Evolutionary conservation across 1,284 basidiomycete species (phyloP), one percentile per base, ranked within the genome.

Genomic region (Fomitiporia mediterranea): DNA sequence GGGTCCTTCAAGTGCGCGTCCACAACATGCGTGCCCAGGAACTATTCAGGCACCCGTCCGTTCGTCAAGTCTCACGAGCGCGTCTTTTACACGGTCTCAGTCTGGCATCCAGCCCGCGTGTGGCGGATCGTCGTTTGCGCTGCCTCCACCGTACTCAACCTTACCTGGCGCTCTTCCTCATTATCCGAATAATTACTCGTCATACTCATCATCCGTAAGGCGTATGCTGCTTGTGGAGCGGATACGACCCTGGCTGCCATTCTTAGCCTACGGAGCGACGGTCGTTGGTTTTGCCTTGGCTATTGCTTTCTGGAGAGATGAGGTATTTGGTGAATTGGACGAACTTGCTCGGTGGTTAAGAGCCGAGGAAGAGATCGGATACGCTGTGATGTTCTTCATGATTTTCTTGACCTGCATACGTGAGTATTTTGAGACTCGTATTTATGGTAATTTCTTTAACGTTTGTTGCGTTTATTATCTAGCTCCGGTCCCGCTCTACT

Each of bases 401-500:
- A 91, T 91, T 62, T 89, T 91, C 69, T 67, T 91, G 58, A 91
- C 89, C 48, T 89, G 87, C 6, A 84, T 91, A 68, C 88, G 89
- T 91, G 72, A 76, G 89, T 83, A 25, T 40, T 55, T 35, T 38
- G 58, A 62, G 57, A 60, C 54, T 46, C 56, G 21, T 39, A 8
- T 21, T 13, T 34, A 37, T 39, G 35, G 9, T 42, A 40, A 55
- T 35, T 55, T 53, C 57, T 52, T 57, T 50, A 63, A 56, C 59
- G n/a, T n/a, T n/a, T n/a, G n/a, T n/a, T n/a, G n/a, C n/a, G n/a
- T n/a, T 28, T 48, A 59, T 50, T 23, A 27, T 23, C 21, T 56
- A 85, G 88, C 91, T 54, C 91, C 91, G 39, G 65, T 94, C 51
- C 91, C 91, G 42, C 75, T 94, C 61, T 94, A 94, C 71, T 92